A percentile compares a stretch with the other conserved stretches of the same genome.
phyloP scores from a whole-genome alignment of 2,329 filamentous ascomycete genomes.

The Phoma herbarum region DNA sequence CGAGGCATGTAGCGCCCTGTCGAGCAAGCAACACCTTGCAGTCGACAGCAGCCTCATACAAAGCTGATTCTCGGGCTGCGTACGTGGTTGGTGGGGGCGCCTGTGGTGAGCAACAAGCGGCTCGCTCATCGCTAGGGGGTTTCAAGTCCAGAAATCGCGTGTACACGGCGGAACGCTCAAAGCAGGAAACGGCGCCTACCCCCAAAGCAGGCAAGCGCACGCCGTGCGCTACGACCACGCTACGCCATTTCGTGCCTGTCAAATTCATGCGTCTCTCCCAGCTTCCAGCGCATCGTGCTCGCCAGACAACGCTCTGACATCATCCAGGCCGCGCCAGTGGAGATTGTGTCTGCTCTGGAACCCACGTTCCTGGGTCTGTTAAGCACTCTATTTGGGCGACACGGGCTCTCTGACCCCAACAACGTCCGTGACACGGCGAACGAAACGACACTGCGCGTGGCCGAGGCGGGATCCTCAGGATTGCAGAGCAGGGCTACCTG shows the following conservation, averaged over 20 bases:
- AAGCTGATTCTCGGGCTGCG: conserved; percentile 1
- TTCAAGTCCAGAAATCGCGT: conserved; percentile 9
- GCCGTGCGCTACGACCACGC: conserved; percentile 3
- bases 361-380: neutral
- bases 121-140: conserved; percentile 8
- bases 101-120: conserved; percentile 5
- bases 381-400: neutral
- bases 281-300: neutral
- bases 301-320: conserved; percentile 15
- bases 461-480: conserved; percentile 1
- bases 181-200: conserved; percentile 11
- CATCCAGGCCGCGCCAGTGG: conserved; percentile 4
- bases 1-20: conserved; percentile 2
- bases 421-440: neutral
- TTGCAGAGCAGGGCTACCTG: conserved; percentile 2
- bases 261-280: conserved; percentile 15
- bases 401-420: neutral
- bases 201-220: conserved; percentile 6
- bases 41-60: neutral
- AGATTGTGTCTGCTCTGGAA: conserved; percentile 17
- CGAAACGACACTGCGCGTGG: conserved; percentile 7
- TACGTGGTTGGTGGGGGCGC: conserved; percentile 8
- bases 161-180: conserved; percentile 6
- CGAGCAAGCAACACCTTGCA: conserved; percentile 14
- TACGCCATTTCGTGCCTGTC: conserved; percentile 10